phyloP scores from a whole-genome alignment of 441 rosid species.

The Flueggea neowawraea region DNA sequence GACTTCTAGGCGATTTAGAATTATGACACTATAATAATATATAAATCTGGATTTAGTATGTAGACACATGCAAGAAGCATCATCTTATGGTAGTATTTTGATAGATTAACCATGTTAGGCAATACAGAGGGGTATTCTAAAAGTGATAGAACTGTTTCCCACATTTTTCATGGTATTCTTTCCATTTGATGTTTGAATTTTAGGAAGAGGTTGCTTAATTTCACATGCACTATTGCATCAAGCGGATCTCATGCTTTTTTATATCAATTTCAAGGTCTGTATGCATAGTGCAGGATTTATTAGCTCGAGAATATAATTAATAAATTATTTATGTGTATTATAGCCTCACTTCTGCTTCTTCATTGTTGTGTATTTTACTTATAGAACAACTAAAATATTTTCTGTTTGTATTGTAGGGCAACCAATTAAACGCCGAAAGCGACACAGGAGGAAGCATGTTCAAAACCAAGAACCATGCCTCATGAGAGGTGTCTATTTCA shows the following conservation, averaged over 20 bases:
- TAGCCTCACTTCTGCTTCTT: too few species aligned
- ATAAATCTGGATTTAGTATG: not conserved
- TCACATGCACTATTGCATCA: too few species aligned
- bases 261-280: too few species aligned
- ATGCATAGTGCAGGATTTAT: too few species aligned
- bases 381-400: not conserved
- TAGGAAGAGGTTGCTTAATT: too few species aligned
- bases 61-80: not conserved
- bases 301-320: too few species aligned
- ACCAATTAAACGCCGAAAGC: conserved; percentile 87
- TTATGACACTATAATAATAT: not conserved
- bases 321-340: too few species aligned
- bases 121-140: not conserved
- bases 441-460: conserved; percentile 80
- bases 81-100: not conserved
- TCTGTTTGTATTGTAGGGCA: conserved; percentile 41
- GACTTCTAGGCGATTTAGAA: too few species aligned
- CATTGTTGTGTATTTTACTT: too few species aligned
- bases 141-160: not conserved
- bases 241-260: too few species aligned
- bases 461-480: conserved; percentile 91
- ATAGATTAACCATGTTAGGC: not conserved
- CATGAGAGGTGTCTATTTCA: conserved; percentile 98
- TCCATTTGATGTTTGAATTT: too few species aligned
- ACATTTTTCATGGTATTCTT: too few species aligned